Conservation (phyloP, 768 basidiomycete species). For the Lepiota venenata region DNA sequence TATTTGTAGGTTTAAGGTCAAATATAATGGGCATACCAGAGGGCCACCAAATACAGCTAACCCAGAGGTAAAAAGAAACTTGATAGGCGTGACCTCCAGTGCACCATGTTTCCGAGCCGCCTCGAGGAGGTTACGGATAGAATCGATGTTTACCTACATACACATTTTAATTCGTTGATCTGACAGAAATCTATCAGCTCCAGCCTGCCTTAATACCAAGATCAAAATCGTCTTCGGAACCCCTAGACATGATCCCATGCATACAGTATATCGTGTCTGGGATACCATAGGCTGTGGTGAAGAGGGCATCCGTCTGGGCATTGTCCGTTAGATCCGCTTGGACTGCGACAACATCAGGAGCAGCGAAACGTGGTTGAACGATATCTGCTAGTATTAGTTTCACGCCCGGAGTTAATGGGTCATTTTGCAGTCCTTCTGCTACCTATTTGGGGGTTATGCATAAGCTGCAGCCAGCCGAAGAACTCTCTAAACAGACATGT, state of each 20-base stretch:
- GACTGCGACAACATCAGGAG: constrained; percentile 27
- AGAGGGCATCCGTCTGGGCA: constrained; percentile 31
- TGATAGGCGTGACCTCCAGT: constrained; percentile 27
- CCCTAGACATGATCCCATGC: constrained; percentile 63
- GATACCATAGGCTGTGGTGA: constrained; percentile 34
- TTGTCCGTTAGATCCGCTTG: constrained; percentile 39
- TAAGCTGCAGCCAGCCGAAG: background rate
- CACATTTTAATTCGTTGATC: background rate
- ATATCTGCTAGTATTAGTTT: constrained; percentile 52
- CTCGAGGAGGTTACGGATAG: constrained; percentile 43
- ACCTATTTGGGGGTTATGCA: constrained; percentile 24
- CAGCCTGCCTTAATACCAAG: constrained; percentile 42
- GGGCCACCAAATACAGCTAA: constrained; percentile 60
- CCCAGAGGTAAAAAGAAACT: constrained; percentile 58
- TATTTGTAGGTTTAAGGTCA: background rate
- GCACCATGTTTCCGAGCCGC: constrained; percentile 26
- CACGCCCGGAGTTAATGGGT: constrained; percentile 31
- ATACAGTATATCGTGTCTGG: constrained; percentile 45
- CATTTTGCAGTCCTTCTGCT: constrained; percentile 27
- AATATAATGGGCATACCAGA: constrained; percentile 24
- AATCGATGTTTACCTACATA: constrained; percentile 51
- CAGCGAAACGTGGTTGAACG: constrained; percentile 32
- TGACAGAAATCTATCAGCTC: background rate
- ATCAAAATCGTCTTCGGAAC: constrained; percentile 58
- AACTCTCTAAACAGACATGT: constrained; percentile 24